Percentiles rank a stretch among this genome's conserved stretches.
These are phyloP conservation scores for Dactylonectria macrodidyma DNA, from an alignment of 2,329 filamentous ascomycete species.

Conservation along the genomic window DNA sequence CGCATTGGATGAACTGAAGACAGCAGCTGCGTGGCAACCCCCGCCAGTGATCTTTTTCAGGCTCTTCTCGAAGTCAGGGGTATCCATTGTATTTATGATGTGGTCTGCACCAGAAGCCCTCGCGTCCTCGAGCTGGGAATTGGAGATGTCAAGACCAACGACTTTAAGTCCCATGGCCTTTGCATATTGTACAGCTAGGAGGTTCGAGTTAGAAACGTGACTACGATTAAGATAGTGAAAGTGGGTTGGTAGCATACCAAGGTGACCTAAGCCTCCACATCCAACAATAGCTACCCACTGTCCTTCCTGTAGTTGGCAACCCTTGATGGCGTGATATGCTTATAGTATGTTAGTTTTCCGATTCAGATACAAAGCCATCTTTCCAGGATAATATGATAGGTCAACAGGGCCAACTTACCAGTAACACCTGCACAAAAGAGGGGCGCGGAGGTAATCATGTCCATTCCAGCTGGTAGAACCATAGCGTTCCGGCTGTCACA, in stretches of 20 bases:
- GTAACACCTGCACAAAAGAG: slow-evolving; percentile 46
- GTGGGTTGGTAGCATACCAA: slow-evolving; percentile 23
- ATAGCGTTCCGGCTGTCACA: slow-evolving; percentile 43
- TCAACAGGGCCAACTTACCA: not conserved
- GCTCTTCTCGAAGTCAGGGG: not conserved
- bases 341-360: not conserved
- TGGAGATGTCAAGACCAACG: slow-evolving; percentile 40
- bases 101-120: slow-evolving; percentile 29
- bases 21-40: slow-evolving; percentile 12
- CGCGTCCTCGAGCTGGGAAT: slow-evolving; percentile 33
- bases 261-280: slow-evolving; percentile 44
- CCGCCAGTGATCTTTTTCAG: slow-evolving; percentile 14
- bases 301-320: slow-evolving; percentile 31
- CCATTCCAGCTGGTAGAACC: slow-evolving; percentile 41
- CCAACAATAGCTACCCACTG: slow-evolving; percentile 44
- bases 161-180: slow-evolving; percentile 40
- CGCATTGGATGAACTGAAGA: slow-evolving; percentile 10
- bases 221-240: not conserved
- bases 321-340: slow-evolving; percentile 35
- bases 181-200: slow-evolving; percentile 32
- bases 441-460: slow-evolving; percentile 37
- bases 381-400: not conserved
- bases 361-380: not conserved
- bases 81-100: slow-evolving; percentile 26
- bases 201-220: not conserved